Conservation (phyloP, 345 rosid species). For the Excoecaria cochinchinensis region DNA sequence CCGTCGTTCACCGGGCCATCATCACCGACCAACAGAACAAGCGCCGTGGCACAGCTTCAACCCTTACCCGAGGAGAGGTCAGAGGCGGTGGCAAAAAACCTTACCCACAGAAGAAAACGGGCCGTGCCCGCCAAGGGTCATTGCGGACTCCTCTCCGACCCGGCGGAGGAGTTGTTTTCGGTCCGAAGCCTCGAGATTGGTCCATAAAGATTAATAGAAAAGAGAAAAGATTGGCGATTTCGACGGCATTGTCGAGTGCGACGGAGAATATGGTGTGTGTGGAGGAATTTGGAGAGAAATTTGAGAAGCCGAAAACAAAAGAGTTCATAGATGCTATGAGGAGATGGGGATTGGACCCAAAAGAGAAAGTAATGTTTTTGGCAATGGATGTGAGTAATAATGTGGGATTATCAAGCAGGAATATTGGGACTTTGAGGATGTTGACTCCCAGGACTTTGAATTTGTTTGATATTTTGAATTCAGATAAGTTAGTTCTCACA, state of each 20-base stretch:
- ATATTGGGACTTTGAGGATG: slow-evolving; percentile 81
- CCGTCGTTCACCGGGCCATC: slow-evolving; percentile 82
- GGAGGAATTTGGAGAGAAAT: slow-evolving; percentile 77
- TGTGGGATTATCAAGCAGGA: slow-evolving; percentile 66
- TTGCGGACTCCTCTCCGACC: slow-evolving; percentile 74
- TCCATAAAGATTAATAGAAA: slow-evolving; percentile 82
- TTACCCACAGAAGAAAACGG: slow-evolving; percentile 84
- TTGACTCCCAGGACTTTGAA: slow-evolving; percentile 87
- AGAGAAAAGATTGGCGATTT: slow-evolving; percentile 78
- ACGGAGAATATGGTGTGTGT: slow-evolving; percentile 62
- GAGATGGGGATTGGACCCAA: slow-evolving; percentile 91
- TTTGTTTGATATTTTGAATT: slow-evolving; percentile 80
- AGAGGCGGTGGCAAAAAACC: slow-evolving; percentile 92
- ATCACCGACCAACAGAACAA: slow-evolving; percentile 79
- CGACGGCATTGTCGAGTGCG: slow-evolving; percentile 79
- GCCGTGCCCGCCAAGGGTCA: slow-evolving; percentile 79
- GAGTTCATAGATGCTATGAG: slow-evolving; percentile 77
- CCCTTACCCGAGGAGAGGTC: slow-evolving; percentile 83
- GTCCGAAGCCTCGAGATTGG: slow-evolving; percentile 90
- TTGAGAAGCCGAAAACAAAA: slow-evolving; percentile 76
- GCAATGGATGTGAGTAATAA: slow-evolving; percentile 66
- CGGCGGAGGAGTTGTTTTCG: slow-evolving; percentile 86
- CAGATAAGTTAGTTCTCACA: slow-evolving; percentile 78
- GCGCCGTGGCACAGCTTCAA: slow-evolving; percentile 93
- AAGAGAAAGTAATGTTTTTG: slow-evolving; percentile 77